A percentile compares a stretch with the other conserved stretches of the same genome.
These are phyloP conservation scores for Aaosphaeria pasadenensis DNA, from an alignment of 2,329 filamentous ascomycete genomes.

Conservation along the genomic window DNA sequence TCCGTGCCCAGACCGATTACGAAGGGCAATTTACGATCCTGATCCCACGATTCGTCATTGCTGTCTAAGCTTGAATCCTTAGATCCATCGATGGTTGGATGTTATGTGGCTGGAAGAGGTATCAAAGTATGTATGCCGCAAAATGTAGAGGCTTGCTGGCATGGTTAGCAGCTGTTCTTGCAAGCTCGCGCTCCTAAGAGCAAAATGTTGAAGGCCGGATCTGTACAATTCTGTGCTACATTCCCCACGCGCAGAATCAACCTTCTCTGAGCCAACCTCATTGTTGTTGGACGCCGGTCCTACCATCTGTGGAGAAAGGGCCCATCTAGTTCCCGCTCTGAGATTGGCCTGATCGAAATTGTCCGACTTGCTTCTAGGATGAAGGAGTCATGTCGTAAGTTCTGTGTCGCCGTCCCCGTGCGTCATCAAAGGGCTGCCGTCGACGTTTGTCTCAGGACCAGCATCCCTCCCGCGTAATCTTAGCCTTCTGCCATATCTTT, in stretches of 20 bases:
- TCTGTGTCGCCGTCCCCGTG: slow-evolving; percentile 2
- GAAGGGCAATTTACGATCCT: no score
- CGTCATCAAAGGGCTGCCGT: slow-evolving; percentile 2
- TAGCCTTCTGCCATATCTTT: neutral
- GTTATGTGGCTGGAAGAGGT: no score
- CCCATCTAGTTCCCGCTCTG: neutral
- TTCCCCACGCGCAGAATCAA: neutral
- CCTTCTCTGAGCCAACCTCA: neutral
- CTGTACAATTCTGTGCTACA: neutral
- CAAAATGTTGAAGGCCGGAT: no score
- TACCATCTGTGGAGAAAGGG: neutral
- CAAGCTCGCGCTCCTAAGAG: no score
- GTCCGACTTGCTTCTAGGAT: neutral
- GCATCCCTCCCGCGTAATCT: slow-evolving; percentile 2
- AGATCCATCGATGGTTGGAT: no score
- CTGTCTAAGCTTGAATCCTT: no score
- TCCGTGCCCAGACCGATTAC: no score
- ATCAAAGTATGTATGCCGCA: no score
- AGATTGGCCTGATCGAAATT: neutral
- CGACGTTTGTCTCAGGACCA: slow-evolving; percentile 5
- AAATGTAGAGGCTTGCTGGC: no score
- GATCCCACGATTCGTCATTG: no score
- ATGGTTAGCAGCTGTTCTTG: no score
- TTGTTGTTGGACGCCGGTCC: neutral
- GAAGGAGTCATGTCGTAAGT: neutral